Base-by-base conservation (phyloP, 73 alveolate species). In the Paraurostyla sp. region DNA sequence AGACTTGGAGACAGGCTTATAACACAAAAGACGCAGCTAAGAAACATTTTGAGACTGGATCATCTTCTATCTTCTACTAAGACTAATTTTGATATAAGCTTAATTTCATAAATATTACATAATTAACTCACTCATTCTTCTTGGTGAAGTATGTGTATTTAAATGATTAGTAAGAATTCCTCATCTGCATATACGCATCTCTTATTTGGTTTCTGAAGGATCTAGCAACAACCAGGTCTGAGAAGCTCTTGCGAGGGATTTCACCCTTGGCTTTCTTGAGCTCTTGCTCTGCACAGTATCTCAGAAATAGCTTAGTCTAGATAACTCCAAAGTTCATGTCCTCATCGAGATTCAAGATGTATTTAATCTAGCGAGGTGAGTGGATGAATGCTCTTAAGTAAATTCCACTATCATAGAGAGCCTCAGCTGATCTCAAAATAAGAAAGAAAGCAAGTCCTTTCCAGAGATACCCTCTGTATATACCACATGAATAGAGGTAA, bases 261-360 rank as follows among this genome's bases (percentile, higher is more conserved):
- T 33, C 48, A 6, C 52, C 60, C 23, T 20, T 40, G 13, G 84
- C 84, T 36, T 38, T 69, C 60, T 69, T 38, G 36, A 69, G 1
- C 23, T 69, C 84, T 33, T 69, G n/a, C 60, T 69, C 62, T 18
- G 84, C 84, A 38, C 84, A 69, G 11, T 33, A 40, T 40, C 23
- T 29, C n/a, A 38, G n/a, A 69, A 33, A 69, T 0, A 69, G 57
- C 63, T 36, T 69, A 6, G 84, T 69, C 33, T 52, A 52, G 13
- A 52, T 25, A 13, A 35, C 33, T 52, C 69, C 69, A 52, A 52
- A 52, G 30, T 52, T 52, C 23, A 18, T 13, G 23, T 6, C 30
- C 22, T 52, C 69, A 22, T 62, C 54, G 9, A 62, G 51, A 3
- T 25, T 9, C 23, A 62, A 32, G 4, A 62, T 62, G 51, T 36